These are phyloP conservation scores for Colletotrichum lindemuthianum DNA, from an alignment of 2,329 filamentous ascomycete species.

Conservation along the genomic window DNA sequence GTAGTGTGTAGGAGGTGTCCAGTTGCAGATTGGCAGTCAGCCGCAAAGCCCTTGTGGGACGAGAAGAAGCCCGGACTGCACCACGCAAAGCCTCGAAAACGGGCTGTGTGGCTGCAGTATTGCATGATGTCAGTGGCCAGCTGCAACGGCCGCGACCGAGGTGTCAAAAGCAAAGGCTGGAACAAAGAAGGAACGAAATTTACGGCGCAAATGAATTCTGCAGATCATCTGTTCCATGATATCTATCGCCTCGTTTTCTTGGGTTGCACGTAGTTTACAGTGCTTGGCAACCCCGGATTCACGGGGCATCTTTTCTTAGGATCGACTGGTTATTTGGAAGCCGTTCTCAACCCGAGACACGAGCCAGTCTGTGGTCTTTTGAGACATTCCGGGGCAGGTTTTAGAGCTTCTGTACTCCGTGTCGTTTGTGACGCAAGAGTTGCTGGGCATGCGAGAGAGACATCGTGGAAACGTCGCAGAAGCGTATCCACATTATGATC, in stretches of 20 bases:
- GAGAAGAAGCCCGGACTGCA: slow-evolving; percentile 9
- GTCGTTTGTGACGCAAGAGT: slow-evolving; percentile 10
- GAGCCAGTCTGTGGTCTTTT: slow-evolving; percentile 11
- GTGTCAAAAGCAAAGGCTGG: slow-evolving; percentile 10
- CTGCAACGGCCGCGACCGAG: slow-evolving; percentile 19
- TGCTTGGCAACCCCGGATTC: slow-evolving; percentile 26
- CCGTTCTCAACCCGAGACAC: slow-evolving; percentile 15
- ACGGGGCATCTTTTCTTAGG: neutral
- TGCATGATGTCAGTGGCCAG: slow-evolving; percentile 19
- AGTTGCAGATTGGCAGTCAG: slow-evolving; percentile 7
- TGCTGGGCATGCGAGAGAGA: slow-evolving; percentile 10
- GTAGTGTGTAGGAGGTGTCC: slow-evolving; percentile 21
- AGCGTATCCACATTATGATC: slow-evolving; percentile 4
- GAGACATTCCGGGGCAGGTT: slow-evolving; percentile 4
- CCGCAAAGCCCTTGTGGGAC: neutral
- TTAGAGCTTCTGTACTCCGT: neutral
- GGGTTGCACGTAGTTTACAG: slow-evolving; percentile 22
- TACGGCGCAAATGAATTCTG: neutral
- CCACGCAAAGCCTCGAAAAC: slow-evolving; percentile 12
- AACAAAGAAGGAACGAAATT: neutral
- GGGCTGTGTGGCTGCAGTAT: slow-evolving; percentile 22
- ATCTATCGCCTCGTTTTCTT: slow-evolving; percentile 2
- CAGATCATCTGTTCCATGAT: slow-evolving; percentile 18
- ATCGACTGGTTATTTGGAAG: slow-evolving; percentile 19
- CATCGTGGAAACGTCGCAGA: slow-evolving; percentile 11